Percentiles rank a stretch among this genome's conserved stretches.
These are phyloP conservation scores for Lipomyces japonicus DNA, from an alignment of 805 yeast species.

Conservation along the genomic window DNA sequence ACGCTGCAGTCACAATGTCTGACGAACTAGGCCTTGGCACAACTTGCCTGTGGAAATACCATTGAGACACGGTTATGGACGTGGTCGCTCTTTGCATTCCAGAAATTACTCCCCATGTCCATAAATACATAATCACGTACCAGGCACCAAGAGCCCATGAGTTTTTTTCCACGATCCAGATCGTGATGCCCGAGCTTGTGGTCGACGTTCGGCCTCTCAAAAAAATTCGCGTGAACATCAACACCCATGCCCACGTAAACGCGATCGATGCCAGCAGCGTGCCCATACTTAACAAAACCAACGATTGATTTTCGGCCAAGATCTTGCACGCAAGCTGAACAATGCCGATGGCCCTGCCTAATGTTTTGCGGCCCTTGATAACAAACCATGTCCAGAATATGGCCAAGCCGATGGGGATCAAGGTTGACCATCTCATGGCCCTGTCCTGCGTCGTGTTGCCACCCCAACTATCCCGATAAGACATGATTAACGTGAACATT, in stretches of 20 bases:
- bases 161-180: conserved; percentile 33
- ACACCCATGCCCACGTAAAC: conserved; percentile 40
- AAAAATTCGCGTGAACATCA: conserved; percentile 37
- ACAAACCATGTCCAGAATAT: conserved; percentile 33
- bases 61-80: conserved; percentile 39
- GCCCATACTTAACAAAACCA: conserved; percentile 34
- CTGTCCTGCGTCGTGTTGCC: conserved; percentile 35
- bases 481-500: conserved; percentile 35
- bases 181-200: conserved; percentile 15
- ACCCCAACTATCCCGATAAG: conserved; percentile 34
- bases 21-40: conserved; percentile 28
- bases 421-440: conserved; percentile 36
- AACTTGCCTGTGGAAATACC: conserved; percentile 38
- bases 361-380: conserved; percentile 31
- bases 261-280: conserved; percentile 33
- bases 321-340: conserved; percentile 39
- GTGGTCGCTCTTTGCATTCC: conserved; percentile 36
- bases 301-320: conserved; percentile 35
- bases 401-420: conserved; percentile 32
- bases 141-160: conserved; percentile 37
- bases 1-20: conserved; percentile 28
- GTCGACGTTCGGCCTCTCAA: conserved; percentile 26
- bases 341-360: conserved; percentile 37
- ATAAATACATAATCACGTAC: conserved; percentile 39
- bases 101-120: conserved; percentile 44